Evolutionary conservation across 352 stramenopile species (phyloP), one percentile per base, ranked within the genome.

Genomic region (Phytophthora nicotianae): DNA sequence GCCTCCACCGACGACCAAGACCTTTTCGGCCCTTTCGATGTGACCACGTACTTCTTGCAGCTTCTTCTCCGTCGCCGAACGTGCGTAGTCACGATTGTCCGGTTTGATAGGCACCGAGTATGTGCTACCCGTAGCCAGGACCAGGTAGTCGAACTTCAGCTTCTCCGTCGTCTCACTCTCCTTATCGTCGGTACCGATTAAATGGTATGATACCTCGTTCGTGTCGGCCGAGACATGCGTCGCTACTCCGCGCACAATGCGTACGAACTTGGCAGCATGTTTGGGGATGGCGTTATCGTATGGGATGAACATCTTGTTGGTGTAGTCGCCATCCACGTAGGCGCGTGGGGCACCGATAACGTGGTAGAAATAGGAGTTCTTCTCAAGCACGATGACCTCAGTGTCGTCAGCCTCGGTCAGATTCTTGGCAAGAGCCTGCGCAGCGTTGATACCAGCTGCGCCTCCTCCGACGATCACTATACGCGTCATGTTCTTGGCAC

Each of bases 381-480:
- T 90, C 53, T 90, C 81, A 0, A 90, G 50, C 33, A 89, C 54
- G 16, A 89, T 49, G 56, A 91, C 71, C 14, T 87, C 61, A 10
- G 64, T 72, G 19, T 80, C 50, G 45, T 90, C 78, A 0, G 21
- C 16, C 5, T 70, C 37, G 0, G 42, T 72, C 21, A 91, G 68
- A 16, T 61, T 60, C 52, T 63, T 63, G 9, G 72, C 76, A 11
- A 90, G 65, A 2, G 72, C 48, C 42, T 86, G 74, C 10, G 50
- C 52, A n/a, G 70, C 68, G 33, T 69, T 76, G 41, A 89, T 66
- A 17, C 82, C 82, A 1, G 74, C 82, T n/a, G 77, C 59, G 2
- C 82, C 82, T 23, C 70, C 81, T 40, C 81, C 81, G 42, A 90
- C 65, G 51, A 90, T 85, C 17, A 89, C 73, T 9, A 89, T 64